Conservation (phyloP, 2,329 filamentous ascomycete species). For the Teratosphaeria viscida region DNA sequence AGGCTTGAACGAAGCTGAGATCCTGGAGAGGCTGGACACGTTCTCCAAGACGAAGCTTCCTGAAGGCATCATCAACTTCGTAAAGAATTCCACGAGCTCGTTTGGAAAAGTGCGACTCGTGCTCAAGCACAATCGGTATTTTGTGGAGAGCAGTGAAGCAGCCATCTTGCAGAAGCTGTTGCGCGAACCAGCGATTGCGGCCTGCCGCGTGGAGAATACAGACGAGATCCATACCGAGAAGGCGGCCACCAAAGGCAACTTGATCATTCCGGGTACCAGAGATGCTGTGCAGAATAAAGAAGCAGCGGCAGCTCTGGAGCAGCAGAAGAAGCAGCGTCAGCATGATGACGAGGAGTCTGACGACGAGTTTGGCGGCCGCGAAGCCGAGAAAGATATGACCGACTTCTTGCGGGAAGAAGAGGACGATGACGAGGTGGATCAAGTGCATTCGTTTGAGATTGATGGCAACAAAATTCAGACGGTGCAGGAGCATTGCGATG, state of each 20-base stretch:
- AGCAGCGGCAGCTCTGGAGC: constrained; percentile 42
- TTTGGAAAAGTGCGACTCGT: constrained; percentile 96
- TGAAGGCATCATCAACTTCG: constrained; percentile 68
- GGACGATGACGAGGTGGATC: constrained; percentile 77
- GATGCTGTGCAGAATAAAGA: constrained; percentile 83
- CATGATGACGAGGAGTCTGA: constrained; percentile 42
- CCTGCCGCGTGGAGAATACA: constrained; percentile 61
- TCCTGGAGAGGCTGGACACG: constrained; percentile 76
- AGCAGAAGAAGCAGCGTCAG: constrained; percentile 32
- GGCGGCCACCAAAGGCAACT: constrained; percentile 73
- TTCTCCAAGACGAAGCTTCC: constrained; percentile 84
- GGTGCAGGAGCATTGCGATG: constrained; percentile 73
- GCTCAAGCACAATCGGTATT: constrained; percentile 88
- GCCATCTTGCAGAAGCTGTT: constrained; percentile 78
- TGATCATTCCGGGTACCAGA: constrained; percentile 91
- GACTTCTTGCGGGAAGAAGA: constrained; percentile 59
- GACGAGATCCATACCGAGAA: constrained; percentile 68
- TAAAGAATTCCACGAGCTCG: constrained; percentile 71
- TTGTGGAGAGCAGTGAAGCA: constrained; percentile 83
- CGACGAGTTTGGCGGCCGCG: constrained; percentile 42
- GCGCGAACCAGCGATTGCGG: constrained; percentile 70
- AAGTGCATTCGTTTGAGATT: constrained; percentile 90
- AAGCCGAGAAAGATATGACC: constrained; percentile 50
- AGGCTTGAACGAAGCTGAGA: constrained; percentile 79
- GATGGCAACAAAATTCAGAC: constrained; percentile 69